Percentiles rank a stretch among this genome's conserved stretches.
Evolutionary conservation across 176 grass and related monocot genomes (phyloP).

Genomic region (Carex pumila): DNA sequence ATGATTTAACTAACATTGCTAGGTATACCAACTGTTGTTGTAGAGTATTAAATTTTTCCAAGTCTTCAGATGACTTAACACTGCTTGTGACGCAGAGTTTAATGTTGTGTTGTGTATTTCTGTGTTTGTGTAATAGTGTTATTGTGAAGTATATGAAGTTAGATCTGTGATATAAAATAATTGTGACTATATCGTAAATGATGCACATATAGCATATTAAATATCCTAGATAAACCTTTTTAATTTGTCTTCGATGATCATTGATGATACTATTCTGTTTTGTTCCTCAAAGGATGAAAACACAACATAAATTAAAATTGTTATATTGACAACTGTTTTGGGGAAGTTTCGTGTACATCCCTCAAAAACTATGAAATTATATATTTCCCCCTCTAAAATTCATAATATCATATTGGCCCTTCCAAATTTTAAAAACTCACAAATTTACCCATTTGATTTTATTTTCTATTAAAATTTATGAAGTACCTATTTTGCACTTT

Average conservation of each 20-base stretch:
- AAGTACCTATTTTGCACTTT: too few relatives aligned
- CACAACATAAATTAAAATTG: neutral
- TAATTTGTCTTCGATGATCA: neutral
- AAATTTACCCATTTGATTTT: too few relatives aligned
- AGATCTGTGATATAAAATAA: neutral
- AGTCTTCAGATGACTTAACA: neutral
- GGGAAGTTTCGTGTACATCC: too few relatives aligned
- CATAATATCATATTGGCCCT: too few relatives aligned
- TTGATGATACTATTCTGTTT: neutral
- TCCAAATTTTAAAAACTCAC: too few relatives aligned
- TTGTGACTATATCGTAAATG: neutral
- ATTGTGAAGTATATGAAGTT: neutral
- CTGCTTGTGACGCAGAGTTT: neutral
- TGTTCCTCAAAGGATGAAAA: neutral
- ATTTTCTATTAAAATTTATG: too few relatives aligned
- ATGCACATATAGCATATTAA: neutral
- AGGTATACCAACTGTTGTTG: neutral
- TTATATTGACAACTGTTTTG: neutral
- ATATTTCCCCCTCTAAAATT: too few relatives aligned
- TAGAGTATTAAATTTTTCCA: neutral
- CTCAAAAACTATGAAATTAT: too few relatives aligned
- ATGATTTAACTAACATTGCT: conserved; percentile 1
- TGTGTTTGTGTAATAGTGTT: neutral
- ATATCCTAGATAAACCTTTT: neutral
- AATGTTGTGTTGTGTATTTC: neutral